Evolutionary conservation across 441 rosid species (phyloP), one percentile per base, ranked within the genome.

Genomic region (Arabidopsis lyrata): DNA sequence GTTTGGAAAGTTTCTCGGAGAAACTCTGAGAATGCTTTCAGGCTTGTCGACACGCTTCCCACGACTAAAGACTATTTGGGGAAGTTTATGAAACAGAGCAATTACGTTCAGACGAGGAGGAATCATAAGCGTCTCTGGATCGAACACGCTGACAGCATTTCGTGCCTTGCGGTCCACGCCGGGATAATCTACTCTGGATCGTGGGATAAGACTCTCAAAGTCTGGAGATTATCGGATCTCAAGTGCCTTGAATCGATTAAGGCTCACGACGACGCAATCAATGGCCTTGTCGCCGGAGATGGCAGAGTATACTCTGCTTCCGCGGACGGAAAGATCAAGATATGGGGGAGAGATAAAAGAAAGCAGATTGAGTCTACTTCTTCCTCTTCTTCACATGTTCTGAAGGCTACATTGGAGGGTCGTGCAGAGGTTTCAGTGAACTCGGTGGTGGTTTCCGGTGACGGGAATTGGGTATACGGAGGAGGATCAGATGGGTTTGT

Each of bases 181-280:
- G 91, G 92, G 18, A 77, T 91, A 32, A 76, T 93, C 45, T 93
- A 91, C 76, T 93, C 98, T 0, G 98, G 98, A 2, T 91, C 97
- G 1, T 91, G 98, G 98, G 98, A 93, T 45, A 93, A 88, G 77
- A 88, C 95, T 10, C 84, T 93, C 2, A 93, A 93, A 70, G 95
- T 93, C 4, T 93, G 98, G 98, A 87, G 96, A 68, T 24, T 88
- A 12, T 85, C 91, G 2, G 98, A 91, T 83, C 83, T 93, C 63
- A 91, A 90, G 85, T 93, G 98, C 27, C 65, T 93, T 73, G 98
- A 93, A 36, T 93, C 98, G 12, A 93, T 93, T 32, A 85, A 85
- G 60, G 98, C 98, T 36, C 98, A 93, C 50, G 97, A 91, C 45
- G 98, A 93, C 52, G 96, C 98, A 0, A 87, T 91, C 8, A 91